A percentile compares a stretch with the other conserved stretches of the same genome.
phyloP scores from a whole-genome alignment of 352 stramenopile genomes.

The Pythium aphanidermatum region DNA sequence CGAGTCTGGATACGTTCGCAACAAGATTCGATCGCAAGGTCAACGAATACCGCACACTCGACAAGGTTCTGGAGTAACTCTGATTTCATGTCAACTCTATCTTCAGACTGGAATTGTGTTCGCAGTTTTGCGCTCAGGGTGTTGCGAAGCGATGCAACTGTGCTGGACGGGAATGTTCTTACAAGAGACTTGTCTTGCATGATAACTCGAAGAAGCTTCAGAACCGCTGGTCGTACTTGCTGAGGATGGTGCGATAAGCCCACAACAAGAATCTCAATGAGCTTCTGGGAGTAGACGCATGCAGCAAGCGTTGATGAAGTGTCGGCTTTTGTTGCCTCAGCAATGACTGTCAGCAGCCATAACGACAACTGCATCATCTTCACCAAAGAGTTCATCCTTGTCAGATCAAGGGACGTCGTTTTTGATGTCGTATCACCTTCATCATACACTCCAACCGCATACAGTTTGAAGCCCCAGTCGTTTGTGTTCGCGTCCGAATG shows the following conservation, averaged over 20 bases:
- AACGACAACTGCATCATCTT: constrained; percentile 11
- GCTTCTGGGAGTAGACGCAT: constrained; percentile 1
- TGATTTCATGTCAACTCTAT: constrained; percentile 47
- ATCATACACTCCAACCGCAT: constrained; percentile 60
- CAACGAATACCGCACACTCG: constrained; percentile 48
- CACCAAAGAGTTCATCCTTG: not conserved
- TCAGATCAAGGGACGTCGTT: not conserved
- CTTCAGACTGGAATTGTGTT: constrained; percentile 41
- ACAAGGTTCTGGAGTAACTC: constrained; percentile 53
- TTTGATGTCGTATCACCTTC: not conserved
- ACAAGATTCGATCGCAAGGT: constrained; percentile 44
- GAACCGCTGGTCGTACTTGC: constrained; percentile 27
- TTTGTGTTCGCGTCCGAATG: constrained; percentile 77
- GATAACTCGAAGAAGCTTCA: constrained; percentile 41
- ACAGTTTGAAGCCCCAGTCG: constrained; percentile 89
- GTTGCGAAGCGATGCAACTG: constrained; percentile 35
- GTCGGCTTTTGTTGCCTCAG: not conserved
- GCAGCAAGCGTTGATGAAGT: not conserved
- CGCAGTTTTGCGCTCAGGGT: constrained; percentile 44
- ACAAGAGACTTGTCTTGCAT: constrained; percentile 28
- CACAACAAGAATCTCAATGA: not conserved
- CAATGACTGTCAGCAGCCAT: constrained; percentile 16
- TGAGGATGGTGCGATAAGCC: constrained; percentile 24
- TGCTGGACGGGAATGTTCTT: constrained; percentile 25
- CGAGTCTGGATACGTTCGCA: constrained; percentile 18